These are phyloP conservation scores for Bertia moriformis DNA, from an alignment of 2,329 filamentous ascomycete genomes.

Conservation along the genomic window DNA sequence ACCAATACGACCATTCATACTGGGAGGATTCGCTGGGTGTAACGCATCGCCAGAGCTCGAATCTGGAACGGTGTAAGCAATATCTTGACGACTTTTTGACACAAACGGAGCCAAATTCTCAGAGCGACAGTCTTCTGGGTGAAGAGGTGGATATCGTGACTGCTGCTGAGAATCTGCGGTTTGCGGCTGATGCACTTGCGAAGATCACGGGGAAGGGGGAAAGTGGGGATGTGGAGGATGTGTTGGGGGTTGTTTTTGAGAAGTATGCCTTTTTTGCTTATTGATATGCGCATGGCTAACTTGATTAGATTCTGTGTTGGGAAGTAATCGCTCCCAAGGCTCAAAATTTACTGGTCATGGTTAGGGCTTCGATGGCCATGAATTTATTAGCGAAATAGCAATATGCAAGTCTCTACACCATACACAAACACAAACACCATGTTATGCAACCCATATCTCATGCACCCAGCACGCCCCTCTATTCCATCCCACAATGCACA, in stretches of 20 bases:
- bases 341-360: constrained; percentile 1
- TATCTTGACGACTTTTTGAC: constrained; percentile 62
- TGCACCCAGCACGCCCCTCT: neutral
- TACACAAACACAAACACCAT: too few relatives aligned
- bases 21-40: constrained; percentile 63
- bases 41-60: constrained; percentile 73
- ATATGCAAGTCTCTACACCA: too few relatives aligned
- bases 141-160: constrained; percentile 68
- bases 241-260: constrained; percentile 91
- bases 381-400: too few relatives aligned
- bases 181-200: constrained; percentile 66
- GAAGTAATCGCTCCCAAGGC: constrained; percentile 4
- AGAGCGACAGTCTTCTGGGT: constrained; percentile 7
- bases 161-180: constrained; percentile 75
- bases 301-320: constrained; percentile 6
- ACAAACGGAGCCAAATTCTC: constrained; percentile 25
- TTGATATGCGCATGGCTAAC: too few relatives aligned
- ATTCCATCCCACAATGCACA: neutral
- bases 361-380: too few relatives aligned
- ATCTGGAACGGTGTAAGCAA: constrained; percentile 58
- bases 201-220: constrained; percentile 78
- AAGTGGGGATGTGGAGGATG: constrained; percentile 81
- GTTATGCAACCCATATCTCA: neutral
- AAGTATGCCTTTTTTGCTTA: constrained; percentile 48
- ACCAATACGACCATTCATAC: neutral